These are phyloP conservation scores for Leccinum solheimii DNA, from an alignment of 1,284 basidiomycete genomes.

Conservation along the genomic window DNA sequence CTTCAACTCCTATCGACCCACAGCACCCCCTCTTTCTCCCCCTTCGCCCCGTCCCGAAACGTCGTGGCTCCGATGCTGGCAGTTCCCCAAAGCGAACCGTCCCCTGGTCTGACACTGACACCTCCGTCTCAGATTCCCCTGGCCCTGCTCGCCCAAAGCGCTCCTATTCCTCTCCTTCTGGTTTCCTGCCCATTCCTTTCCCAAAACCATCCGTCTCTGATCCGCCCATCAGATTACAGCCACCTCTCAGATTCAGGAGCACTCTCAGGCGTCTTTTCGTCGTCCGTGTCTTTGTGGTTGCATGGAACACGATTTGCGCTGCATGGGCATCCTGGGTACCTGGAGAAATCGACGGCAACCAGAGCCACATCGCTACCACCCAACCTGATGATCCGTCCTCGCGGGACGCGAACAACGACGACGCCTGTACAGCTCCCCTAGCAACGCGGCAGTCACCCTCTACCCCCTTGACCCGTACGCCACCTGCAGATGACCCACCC, in stretches of 20 bases:
- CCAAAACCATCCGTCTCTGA: constrained; percentile 33
- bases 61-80: constrained; percentile 36
- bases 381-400: constrained; percentile 35
- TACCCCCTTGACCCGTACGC: constrained; percentile 2
- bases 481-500: constrained; percentile 10
- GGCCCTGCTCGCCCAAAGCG: constrained; percentile 42
- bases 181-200: constrained; percentile 34
- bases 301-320: constrained; percentile 53
- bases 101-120: constrained; percentile 59
- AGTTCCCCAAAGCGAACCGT: constrained; percentile 46
- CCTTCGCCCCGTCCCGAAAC: constrained; percentile 11
- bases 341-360: constrained; percentile 27
- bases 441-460: constrained; percentile 11
- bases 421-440: constrained; percentile 32
- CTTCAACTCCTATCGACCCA: constrained; percentile 48
- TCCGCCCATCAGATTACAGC: constrained; percentile 28
- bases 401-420: constrained; percentile 37
- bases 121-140: constrained; percentile 37
- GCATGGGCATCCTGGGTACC: constrained; percentile 46
- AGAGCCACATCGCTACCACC: constrained; percentile 10
- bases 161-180: constrained; percentile 39
- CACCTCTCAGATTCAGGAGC: constrained; percentile 32
- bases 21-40: constrained; percentile 21
- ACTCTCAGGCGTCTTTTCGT: constrained; percentile 51
- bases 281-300: constrained; percentile 49